Evolutionary conservation across 2,329 filamentous ascomycete species (phyloP), one percentile per base, ranked within the genome.

Genomic region (Ophiostoma piceae): DNA sequence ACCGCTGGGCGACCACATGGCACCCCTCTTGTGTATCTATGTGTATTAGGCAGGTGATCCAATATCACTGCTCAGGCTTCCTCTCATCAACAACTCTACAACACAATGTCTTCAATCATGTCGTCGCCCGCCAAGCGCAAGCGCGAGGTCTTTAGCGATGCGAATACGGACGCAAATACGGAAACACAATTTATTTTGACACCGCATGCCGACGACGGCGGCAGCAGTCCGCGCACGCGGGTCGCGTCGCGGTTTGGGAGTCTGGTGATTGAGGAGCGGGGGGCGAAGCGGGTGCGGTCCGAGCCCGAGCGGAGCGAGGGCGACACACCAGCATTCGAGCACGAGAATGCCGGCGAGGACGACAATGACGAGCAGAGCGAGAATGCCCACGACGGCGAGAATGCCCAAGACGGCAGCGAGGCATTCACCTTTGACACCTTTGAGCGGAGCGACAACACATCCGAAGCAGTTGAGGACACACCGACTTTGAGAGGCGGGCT

Each of bases 181-280:
- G n/a, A 29, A 29, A 29, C 26, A 29, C 26, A 29, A 29, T 29
- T 29, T 29, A 29, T 29, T 29, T 29, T 29, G 26, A 29, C 26
- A 29, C 26, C 22, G 35, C 35, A 35, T 35, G 35, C 35, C 4
- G 35, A 35, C 26, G 83, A 84, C 67, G 84, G 84, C 71, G 82
- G 78, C 74, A 80, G 77, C 73, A 87, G 85, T 72, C 84, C 85
- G n/a, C 80, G 82, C 69, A 82, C 82, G 60, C 82, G 77, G 69
- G 83, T 87, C 57, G 83, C 82, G 54, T 82, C 83, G 75, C 80
- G 80, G 74, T 86, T 87, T 77, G 80, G 80, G 67, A 82, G 84
- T 70, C 80, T 87, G 67, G 81, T 79, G 16, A 77, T 87, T 69
- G 57, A 41, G 3, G 43, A 35, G 16, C 65, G 39, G 12, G 67